Evolutionary conservation across 352 stramenopile species (phyloP), one percentile per base, ranked within the genome.

Genomic region (Pythium coloratum): DNA sequence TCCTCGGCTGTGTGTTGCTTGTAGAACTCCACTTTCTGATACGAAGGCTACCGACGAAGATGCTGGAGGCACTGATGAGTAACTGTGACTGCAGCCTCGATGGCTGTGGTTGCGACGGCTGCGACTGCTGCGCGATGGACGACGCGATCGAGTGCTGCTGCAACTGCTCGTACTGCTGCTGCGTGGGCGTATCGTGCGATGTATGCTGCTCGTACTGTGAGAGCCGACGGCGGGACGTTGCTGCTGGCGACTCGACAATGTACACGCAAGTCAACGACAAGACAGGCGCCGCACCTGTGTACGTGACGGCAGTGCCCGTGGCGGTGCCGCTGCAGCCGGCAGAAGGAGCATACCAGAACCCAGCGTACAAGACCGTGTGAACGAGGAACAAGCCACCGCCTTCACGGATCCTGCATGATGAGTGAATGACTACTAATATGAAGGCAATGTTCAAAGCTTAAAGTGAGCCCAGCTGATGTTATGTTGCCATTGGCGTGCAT

Each of bases 111-210:
- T 50, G 42, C 18, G 14, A 50, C 26, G 42, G 42, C 16, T 50
- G 42, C 42, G 42, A 50, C 18, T 50, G 42, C 42, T 50, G 42
- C 9, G 42, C 13, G 9, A 7, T 24, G 14, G 42, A 50, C 14
- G 42, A 50, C 9, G 28, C 30, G 10, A 20, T 30, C 54, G 54
- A 46, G 54, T 40, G 32, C 54, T 26, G 30, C 24, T 50, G 34
- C 56, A 62, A 51, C 38, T 26, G 18, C 56, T 62, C 32, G 30
- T 50, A 12, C 34, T 50, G 24, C 12, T 62, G 56, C 40, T 62
- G 34, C 24, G 18, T 36, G 20, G 8, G 59, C 56, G 38, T 65
- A 4, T 49, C 55, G 13, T 70, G 64, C 24, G 57, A 64, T 6
- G 40, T 60, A 7, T 62, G 56, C 56, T 26, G 18, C n/a, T 20